These are phyloP conservation scores for Boletus bicolor DNA, from an alignment of 768 basidiomycete species.

Conservation along the genomic window DNA sequence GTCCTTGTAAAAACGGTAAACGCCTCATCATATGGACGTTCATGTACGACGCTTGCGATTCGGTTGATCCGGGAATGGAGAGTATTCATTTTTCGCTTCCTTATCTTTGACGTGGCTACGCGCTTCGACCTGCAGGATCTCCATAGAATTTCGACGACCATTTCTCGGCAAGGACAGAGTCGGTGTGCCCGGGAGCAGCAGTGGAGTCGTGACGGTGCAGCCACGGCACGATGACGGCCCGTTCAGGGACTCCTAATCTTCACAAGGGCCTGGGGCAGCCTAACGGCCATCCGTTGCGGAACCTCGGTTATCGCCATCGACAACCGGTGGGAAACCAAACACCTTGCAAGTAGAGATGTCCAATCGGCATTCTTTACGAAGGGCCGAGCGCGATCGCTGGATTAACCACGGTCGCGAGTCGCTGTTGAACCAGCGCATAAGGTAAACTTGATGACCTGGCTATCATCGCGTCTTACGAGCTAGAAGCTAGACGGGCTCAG, in stretches of 20 bases:
- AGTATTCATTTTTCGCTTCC: background rate
- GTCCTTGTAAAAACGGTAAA: background rate
- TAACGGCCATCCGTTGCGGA: background rate
- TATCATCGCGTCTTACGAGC: background rate
- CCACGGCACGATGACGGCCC: background rate
- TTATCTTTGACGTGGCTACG: background rate
- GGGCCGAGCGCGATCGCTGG: too few species aligned
- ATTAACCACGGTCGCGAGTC: background rate
- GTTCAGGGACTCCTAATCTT: background rate
- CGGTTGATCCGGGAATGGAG: slow-evolving; percentile 5
- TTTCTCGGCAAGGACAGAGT: background rate
- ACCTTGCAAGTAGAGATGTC: background rate
- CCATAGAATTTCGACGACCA: background rate
- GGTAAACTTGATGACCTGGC: background rate
- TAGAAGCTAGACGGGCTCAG: background rate
- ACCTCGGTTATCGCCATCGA: background rate
- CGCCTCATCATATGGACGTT: background rate
- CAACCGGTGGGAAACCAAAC: background rate
- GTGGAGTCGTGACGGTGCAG: background rate
- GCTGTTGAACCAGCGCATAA: background rate
- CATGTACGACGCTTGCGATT: background rate
- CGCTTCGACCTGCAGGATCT: background rate
- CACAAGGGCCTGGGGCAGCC: background rate
- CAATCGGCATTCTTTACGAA: background rate
- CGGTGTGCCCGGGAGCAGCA: background rate